These are phyloP conservation scores for Zymoseptoria brevis DNA, from an alignment of 2,329 filamentous ascomycete genomes.

Conservation along the genomic window DNA sequence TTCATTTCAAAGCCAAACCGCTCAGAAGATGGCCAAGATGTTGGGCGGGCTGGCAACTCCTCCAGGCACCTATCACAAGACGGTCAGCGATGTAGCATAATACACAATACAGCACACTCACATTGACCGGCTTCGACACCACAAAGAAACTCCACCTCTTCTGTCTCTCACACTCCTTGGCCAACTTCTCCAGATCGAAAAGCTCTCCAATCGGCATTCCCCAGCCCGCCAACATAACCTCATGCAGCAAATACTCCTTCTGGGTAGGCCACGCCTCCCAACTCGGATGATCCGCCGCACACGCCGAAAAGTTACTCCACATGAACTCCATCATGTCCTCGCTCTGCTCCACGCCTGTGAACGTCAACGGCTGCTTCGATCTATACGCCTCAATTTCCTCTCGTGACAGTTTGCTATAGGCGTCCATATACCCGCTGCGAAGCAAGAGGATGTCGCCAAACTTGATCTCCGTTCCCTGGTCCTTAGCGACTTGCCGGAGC, in stretches of 20 bases:
- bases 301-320: conserved; percentile 34
- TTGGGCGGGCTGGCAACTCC: conserved; percentile 34
- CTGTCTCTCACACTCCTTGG: conserved; percentile 32
- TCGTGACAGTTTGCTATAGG: conserved; percentile 33
- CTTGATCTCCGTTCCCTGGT: conserved; percentile 46
- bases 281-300: conserved; percentile 32
- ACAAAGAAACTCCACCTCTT: conserved; percentile 43
- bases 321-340: conserved; percentile 38
- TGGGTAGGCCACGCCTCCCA: conserved; percentile 34
- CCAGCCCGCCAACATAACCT: conserved; percentile 44
- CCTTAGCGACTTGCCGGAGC: conserved; percentile 37
- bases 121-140: conserved; percentile 41
- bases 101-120: conserved; percentile 18
- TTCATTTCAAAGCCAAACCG: too few relatives aligned
- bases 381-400: conserved; percentile 32
- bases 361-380: conserved; percentile 35
- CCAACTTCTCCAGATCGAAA: conserved; percentile 42
- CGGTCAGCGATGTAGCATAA: conserved; percentile 28
- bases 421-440: conserved; percentile 41
- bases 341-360: conserved; percentile 43
- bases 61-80: conserved; percentile 23
- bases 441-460: conserved; percentile 49
- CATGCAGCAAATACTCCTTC: conserved; percentile 34
- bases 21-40: conserved; percentile 32
- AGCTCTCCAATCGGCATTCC: conserved; percentile 46